phyloP scores from a whole-genome alignment of 2,329 filamentous ascomycete species.

The Diaporthe sp. region DNA sequence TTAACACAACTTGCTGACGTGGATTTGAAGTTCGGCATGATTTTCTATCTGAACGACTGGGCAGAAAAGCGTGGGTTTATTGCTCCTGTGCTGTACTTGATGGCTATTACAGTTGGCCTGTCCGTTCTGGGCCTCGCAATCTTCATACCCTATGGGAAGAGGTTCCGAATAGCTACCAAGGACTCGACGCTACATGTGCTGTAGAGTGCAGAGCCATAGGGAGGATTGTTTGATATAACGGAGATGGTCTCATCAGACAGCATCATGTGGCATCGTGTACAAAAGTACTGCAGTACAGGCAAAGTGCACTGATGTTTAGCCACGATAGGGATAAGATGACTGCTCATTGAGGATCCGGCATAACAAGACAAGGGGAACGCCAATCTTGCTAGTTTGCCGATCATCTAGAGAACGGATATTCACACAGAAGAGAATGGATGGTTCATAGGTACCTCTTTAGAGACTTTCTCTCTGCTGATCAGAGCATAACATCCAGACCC shows the following conservation, averaged over 20 bases:
- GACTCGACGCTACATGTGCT: slow-evolving; percentile 48
- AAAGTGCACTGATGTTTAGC: background rate
- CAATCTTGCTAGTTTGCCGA: background rate
- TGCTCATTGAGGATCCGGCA: background rate
- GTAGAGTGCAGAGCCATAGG: slow-evolving; percentile 25
- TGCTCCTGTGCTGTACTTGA: slow-evolving; percentile 46
- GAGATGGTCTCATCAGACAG: background rate
- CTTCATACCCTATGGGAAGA: slow-evolving; percentile 49
- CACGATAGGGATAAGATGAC: background rate
- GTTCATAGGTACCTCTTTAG: too few species aligned
- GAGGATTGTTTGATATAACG: background rate
- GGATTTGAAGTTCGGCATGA: slow-evolving; percentile 48
- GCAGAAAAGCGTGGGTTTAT: slow-evolving; percentile 44
- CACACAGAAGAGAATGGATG: too few species aligned
- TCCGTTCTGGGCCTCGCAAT: slow-evolving; percentile 46
- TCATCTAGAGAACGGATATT: background rate
- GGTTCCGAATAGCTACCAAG: slow-evolving; percentile 49
- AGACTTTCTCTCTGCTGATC: too few species aligned
- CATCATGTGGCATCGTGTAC: background rate
- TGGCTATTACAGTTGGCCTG: slow-evolving; percentile 47
- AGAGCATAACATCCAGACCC: too few species aligned
- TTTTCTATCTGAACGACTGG: slow-evolving; percentile 50
- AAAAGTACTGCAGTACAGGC: background rate
- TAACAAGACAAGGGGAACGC: background rate
- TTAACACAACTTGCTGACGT: background rate